Base-by-base conservation (phyloP, 768 basidiomycete genomes). In the Tylopilus sp. region DNA sequence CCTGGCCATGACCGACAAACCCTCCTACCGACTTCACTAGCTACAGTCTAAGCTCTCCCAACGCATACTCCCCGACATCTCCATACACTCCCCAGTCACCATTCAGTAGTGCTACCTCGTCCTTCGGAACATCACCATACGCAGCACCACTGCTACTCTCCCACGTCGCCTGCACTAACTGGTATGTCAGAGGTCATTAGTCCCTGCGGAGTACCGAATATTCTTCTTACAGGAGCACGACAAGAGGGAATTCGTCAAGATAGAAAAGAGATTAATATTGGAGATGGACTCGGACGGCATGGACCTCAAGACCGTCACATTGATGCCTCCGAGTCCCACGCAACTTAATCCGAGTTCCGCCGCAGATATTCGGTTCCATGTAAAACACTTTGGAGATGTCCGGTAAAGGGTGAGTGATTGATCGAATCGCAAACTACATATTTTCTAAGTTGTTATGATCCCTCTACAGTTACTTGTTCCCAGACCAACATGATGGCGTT, bases 1-100 rank as follows among this genome's bases (percentile, higher is more conserved):
- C n/a, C n/a, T n/a, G n/a, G n/a, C n/a, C n/a, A n/a, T n/a, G n/a
- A n/a, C n/a, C n/a, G n/a, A n/a, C n/a, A n/a, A n/a, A n/a, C n/a
- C n/a, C n/a, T n/a, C n/a, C n/a, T n/a, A n/a, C n/a, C n/a, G n/a
- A n/a, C n/a, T n/a, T n/a, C n/a, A n/a, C 88, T 10, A 86, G 86
- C 7, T 97, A 95, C 76, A 92, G 89, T 59, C 93, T 94, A 5
- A 89, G 89, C 56, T 96, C 93, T 3, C 95, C 92, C 10, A 92
- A 87, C 58, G 83, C 84, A 13, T 94, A 92, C 57, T 90, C 91
- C 0, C 90, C 91, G 0, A 93, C 90, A 3, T 95, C 94, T 0
- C 93, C 94, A 0, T 93, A 91, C 67, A 86, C 89, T 10, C 87
- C 89, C 13, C 86, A 86, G 56, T 92, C 91, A 10, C 89, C 92